phyloP scores from a whole-genome alignment of 345 rosid species.

The Iberis pinnata region DNA sequence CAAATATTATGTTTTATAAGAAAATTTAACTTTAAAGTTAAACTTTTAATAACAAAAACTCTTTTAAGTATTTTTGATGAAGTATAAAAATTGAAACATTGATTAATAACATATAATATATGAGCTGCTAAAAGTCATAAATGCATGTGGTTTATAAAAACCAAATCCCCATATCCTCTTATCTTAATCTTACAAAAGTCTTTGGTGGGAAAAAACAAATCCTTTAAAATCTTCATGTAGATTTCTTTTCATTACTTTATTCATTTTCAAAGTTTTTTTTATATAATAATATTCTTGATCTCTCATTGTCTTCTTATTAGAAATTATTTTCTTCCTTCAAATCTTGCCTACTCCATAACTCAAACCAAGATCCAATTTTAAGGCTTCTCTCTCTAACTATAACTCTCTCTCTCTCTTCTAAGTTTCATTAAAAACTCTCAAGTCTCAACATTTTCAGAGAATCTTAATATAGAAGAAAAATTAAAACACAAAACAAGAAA shows the following conservation, averaged over 20 bases:
- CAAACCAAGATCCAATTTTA: conserved; percentile 18
- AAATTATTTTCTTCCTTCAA: neutral
- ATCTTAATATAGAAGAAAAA: neutral
- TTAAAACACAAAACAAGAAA: too few species aligned
- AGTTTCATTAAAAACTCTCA: neutral
- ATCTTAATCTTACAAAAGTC: conserved; percentile 17
- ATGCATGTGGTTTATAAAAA: conserved; percentile 14
- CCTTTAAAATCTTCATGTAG: conserved; percentile 23
- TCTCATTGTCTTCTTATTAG: conserved; percentile 4
- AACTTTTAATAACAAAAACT: too few species aligned
- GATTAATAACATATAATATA: too few species aligned
- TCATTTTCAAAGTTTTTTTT: conserved; percentile 13
- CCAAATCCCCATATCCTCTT: conserved; percentile 18
- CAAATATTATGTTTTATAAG: too few species aligned
- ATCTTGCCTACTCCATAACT: conserved; percentile 16
- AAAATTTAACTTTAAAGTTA: too few species aligned
- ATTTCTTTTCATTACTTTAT: conserved; percentile 23
- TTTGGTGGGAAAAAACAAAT: conserved; percentile 23
- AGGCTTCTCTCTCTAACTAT: neutral
- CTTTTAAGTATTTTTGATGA: too few species aligned
- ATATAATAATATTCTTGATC: neutral
- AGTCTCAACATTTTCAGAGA: conserved; percentile 15
- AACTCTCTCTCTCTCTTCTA: neutral
- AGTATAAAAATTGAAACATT: too few species aligned
- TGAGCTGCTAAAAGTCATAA: neutral